A percentile compares a stretch with the other conserved stretches of the same genome.
Conservation (phyloP, 2,329 filamentous ascomycete species). For the Arachnomyces sp. region DNA sequence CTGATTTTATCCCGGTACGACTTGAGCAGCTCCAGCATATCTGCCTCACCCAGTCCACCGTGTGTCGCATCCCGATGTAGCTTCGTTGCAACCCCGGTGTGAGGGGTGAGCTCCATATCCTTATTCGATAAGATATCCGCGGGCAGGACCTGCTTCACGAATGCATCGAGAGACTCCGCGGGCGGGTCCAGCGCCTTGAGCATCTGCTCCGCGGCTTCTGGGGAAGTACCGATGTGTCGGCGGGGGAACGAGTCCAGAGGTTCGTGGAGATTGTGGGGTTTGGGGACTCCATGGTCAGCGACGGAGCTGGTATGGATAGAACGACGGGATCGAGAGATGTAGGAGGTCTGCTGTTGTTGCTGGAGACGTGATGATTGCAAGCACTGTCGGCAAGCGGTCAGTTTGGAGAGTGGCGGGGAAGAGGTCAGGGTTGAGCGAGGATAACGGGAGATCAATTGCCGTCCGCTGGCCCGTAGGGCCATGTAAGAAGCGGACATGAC, state of each 20-base stretch:
- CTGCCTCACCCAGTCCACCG: slow-evolving; percentile 41
- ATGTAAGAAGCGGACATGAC: slow-evolving; percentile 12
- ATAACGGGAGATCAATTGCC: slow-evolving; percentile 7
- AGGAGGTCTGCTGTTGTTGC: not conserved
- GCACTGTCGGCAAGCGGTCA: slow-evolving; percentile 23
- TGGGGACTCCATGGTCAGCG: slow-evolving; percentile 63
- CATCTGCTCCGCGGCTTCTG: slow-evolving; percentile 66
- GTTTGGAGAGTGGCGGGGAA: slow-evolving; percentile 17
- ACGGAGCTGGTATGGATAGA: slow-evolving; percentile 81
- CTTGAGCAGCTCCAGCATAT: slow-evolving; percentile 34
- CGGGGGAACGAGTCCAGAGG: slow-evolving; percentile 60
- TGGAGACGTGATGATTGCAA: slow-evolving; percentile 22
- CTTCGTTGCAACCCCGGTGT: slow-evolving; percentile 27
- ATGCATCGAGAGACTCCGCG: slow-evolving; percentile 65
- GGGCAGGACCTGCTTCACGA: slow-evolving; percentile 77
- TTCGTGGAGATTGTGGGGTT: slow-evolving; percentile 35
- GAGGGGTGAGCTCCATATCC: slow-evolving; percentile 50
- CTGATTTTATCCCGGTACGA: slow-evolving; percentile 50
- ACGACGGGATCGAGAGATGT: slow-evolving; percentile 17
- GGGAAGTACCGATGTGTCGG: slow-evolving; percentile 79
- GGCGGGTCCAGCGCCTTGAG: slow-evolving; percentile 70
- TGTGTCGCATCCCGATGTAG: slow-evolving; percentile 31
- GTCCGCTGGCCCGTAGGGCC: slow-evolving; percentile 11
- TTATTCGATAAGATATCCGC: slow-evolving; percentile 65
- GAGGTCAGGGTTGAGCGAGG: slow-evolving; percentile 3